Base-by-base conservation (phyloP, 257 asterid genomes). In the Lithospermum erythrorhizon region DNA sequence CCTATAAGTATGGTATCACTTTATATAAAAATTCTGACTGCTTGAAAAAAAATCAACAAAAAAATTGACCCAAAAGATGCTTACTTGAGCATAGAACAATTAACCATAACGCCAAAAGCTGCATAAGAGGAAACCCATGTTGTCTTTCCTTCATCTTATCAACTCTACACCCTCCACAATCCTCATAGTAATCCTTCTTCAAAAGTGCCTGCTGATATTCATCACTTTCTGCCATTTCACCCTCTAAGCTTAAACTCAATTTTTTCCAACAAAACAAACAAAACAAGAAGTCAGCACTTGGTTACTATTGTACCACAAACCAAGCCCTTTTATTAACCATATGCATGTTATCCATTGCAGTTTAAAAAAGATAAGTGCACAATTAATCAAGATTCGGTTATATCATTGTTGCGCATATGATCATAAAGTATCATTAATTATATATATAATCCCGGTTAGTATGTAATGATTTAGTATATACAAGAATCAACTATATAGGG, bases 101-200 rank as follows among this genome's bases (percentile, higher is more conserved):
- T 59, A 64, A 45, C 86, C 86, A 81, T 24, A 81, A 55, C 19
- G 69, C 65, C 47, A 75, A 1, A 27, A 77, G 73, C 65, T 77
- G 67, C 61, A 67, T 70, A 47, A 81, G 45, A 19, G 86, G 86
- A 20, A 77, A 5, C 19, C 83, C 81, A 13, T 62, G 41, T 53
- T 66, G 76, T 48, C 25, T 24, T 11, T 64, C 72, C 56, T 81
- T 81, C 22, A 25, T 45, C 64, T 59, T 71, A 35, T 80, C 86
- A 62, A 77, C 69, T 22, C 56, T 71, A 64, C 86, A 80, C 6
- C 86, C 83, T 1, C 83, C 72, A 58, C 86, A 80, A 8, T 67
- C 70, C 52, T 77, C 79, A 49, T 80, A 76, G 17, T 49, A 45
- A 53, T 62, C 54, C 47, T 62, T 65, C 59, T 62, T 68, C 56